Conservation (phyloP, 257 asterid species). For the Parsonsia alboflavescens region DNA sequence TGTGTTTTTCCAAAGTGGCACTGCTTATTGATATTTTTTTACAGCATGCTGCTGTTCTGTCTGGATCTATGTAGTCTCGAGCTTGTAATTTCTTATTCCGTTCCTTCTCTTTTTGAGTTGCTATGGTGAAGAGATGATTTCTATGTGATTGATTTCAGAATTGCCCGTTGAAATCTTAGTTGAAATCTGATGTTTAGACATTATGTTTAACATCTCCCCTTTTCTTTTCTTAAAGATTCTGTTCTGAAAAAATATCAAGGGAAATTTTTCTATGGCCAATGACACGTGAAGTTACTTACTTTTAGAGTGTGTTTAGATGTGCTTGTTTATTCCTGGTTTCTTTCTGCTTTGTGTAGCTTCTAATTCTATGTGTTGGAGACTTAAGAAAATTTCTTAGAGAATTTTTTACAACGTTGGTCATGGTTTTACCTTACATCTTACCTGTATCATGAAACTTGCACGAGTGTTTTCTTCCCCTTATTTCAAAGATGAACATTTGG, state of each 20-base stretch:
- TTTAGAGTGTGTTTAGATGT: neutral
- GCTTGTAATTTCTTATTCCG: neutral
- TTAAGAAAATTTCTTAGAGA: neutral
- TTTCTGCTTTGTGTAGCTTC: neutral
- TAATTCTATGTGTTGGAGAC: neutral
- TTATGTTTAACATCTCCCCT: neutral
- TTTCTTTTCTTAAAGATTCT: neutral
- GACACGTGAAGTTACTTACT: neutral
- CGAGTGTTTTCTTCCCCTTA: neutral
- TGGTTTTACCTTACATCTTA: neutral
- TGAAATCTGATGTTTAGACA: neutral
- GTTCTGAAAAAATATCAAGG: neutral
- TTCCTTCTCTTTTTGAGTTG: neutral
- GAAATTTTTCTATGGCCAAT: neutral
- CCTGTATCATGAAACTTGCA: neutral
- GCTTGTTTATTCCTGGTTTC: neutral
- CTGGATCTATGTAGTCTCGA: neutral
- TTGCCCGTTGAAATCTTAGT: neutral
- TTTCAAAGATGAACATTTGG: neutral
- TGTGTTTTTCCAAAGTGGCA: neutral
- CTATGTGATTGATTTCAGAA: neutral
- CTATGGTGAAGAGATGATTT: neutral
- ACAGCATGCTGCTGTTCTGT: neutral
- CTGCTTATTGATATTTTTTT: neutral
- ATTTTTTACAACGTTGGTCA: neutral